Base-by-base conservation (phyloP, 1,284 basidiomycete species). In the Sphagnurus paluster region DNA sequence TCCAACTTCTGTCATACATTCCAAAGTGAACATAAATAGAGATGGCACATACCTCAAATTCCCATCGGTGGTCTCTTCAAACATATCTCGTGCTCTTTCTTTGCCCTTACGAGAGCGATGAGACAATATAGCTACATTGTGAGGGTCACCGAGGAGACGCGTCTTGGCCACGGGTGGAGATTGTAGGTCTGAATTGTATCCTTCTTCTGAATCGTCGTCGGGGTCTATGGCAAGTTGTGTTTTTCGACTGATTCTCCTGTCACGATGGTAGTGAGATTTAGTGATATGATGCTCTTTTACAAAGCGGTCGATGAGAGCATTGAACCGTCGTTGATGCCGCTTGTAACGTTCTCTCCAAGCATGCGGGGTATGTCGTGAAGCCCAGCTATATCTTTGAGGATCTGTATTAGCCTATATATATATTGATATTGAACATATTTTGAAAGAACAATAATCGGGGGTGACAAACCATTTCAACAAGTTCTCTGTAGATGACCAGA, bases 321-420 rank as follows among this genome's bases (percentile, higher is more conserved):
- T 77, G 42, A 89, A 72, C 6, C 71, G 67, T 0, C 60, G 55
- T 3, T 68, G 63, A 45, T 82, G 78, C 61, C 81, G 87, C 63
- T 83, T 87, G 62, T 87, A 88, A 16, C 81, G 77, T 52, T 87
- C 78, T 23, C 81, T 76, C 86, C 86, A 89, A 17, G 85, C 85
- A 48, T 84, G 76, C 74, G 77, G 79, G 3, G 84, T 76, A 60
- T 89, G 86, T 8, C 81, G 72, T 3, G 62, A 68, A 13, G 75
- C 80, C 87, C 87, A 90, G 2, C 59, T 61, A 53, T 72, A 82
- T 32, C 75, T 72, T 5, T 56, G 43, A 3, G 61, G 60, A n/a
- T 53, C 44, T 9, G 39, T 25, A 1, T 52, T 17, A 5, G 46
- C 49, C 60, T 64, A 41, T n/a, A 13, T 45, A 26, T 11, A 26